Evolutionary conservation across 1,284 basidiomycete species (phyloP).

Genomic region (Volvariella surrecta): DNA sequence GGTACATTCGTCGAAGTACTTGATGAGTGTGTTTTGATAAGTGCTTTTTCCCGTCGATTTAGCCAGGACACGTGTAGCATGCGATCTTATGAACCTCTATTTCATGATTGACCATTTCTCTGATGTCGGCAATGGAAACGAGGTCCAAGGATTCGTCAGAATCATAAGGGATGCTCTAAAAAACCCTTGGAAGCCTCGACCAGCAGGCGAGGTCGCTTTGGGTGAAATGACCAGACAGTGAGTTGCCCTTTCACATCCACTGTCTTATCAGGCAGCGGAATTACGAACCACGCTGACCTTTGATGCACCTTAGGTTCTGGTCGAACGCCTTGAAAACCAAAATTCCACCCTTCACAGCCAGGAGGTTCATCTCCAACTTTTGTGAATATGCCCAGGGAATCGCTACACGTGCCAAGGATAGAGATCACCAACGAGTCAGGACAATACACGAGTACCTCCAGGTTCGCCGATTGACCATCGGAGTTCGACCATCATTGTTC

Average conservation of each 20-base stretch:
- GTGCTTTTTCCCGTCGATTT: too few species aligned
- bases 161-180: slow-evolving; percentile 15
- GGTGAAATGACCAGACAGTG: slow-evolving; percentile 17
- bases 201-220: slow-evolving; percentile 12
- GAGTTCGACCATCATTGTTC: slow-evolving; percentile 19
- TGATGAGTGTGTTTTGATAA: too few species aligned
- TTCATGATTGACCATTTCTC: slow-evolving; percentile 24
- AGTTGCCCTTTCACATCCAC: slow-evolving; percentile 7
- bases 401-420: slow-evolving; percentile 22
- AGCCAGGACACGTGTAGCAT: slow-evolving; percentile 11
- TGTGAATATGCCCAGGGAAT: slow-evolving; percentile 19
- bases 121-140: slow-evolving; percentile 15
- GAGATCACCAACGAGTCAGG: slow-evolving; percentile 17
- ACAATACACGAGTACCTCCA: slow-evolving; percentile 23
- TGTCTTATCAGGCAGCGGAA: too few species aligned
- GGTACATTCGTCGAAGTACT: too few species aligned
- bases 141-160: slow-evolving; percentile 13
- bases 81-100: slow-evolving; percentile 22
- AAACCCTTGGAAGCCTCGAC: slow-evolving; percentile 14
- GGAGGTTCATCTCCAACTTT: slow-evolving; percentile 21
- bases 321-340: background rate
- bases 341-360: background rate
- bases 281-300: background rate
- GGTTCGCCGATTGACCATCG: slow-evolving; percentile 20
- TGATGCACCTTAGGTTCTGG: background rate